Percentiles rank a stretch among this genome's conserved stretches.
Evolutionary conservation across 2,329 filamentous ascomycete genomes (phyloP).

Genomic region (Sporothrix brasiliensis): DNA sequence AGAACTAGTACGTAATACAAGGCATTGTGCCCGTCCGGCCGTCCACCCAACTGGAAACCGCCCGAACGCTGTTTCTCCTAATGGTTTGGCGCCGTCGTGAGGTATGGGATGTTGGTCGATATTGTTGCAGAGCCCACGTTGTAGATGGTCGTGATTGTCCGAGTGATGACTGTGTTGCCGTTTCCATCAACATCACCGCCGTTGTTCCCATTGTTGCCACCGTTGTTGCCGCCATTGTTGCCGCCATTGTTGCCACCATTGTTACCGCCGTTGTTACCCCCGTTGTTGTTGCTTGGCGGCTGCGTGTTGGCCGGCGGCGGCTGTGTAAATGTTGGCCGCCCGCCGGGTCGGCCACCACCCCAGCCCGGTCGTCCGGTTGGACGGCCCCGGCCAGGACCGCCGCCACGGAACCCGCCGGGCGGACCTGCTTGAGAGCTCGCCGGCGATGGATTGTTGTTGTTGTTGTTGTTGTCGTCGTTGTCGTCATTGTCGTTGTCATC

Average conservation of each 20-base stretch:
- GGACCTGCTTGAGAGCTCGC: neutral
- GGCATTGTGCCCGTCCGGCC: neutral
- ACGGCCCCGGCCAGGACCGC: neutral
- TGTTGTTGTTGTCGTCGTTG: neutral
- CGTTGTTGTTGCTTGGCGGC: neutral
- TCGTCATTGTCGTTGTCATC: neutral
- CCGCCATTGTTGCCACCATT: neutral
- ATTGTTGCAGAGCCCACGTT: conserved; percentile 25
- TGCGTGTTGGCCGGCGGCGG: neutral
- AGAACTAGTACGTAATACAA: neutral
- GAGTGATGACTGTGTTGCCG: conserved; percentile 29
- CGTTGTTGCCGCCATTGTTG: neutral
- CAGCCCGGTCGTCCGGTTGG: neutral
- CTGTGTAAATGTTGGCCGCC: neutral
- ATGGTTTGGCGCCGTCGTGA: neutral
- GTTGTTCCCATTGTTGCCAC: neutral
- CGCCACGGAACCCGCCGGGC: neutral
- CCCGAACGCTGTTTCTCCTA: neutral
- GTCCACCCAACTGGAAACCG: neutral
- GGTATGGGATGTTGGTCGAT: conserved; percentile 10
- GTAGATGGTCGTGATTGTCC: conserved; percentile 31
- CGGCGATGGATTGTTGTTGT: neutral
- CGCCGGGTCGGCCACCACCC: neutral
- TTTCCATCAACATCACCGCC: neutral
- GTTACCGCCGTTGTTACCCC: neutral